Conservation (phyloP, 306 rosid species). For the Castanopsis chinensis region DNA sequence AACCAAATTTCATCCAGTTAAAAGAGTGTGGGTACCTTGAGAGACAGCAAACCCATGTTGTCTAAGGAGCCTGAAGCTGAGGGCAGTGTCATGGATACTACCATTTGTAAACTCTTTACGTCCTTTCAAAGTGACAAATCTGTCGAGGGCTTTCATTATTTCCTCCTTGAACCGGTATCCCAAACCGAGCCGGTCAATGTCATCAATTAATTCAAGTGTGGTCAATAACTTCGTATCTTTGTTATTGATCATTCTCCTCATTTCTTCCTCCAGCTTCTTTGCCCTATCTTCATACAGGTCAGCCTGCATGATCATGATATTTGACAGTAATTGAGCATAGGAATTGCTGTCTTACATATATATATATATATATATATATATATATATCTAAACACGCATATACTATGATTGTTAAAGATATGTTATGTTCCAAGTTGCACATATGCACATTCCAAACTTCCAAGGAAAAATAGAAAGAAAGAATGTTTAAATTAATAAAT, state of each 20-base stretch:
- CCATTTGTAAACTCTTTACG: neutral
- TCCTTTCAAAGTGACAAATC: neutral
- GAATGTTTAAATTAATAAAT: neutral
- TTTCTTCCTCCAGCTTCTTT: constrained; percentile 24
- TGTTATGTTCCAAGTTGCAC: too few relatives aligned
- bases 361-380: too few relatives aligned
- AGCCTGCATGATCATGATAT: constrained; percentile 17
- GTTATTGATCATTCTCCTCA: constrained; percentile 32
- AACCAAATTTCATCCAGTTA: too few relatives aligned
- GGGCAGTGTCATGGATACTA: constrained; percentile 33
- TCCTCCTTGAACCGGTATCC: constrained; percentile 34
- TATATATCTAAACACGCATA: too few relatives aligned
- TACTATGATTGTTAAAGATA: too few relatives aligned
- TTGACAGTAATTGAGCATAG: neutral
- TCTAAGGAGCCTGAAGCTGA: constrained; percentile 50
- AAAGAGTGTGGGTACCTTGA: constrained; percentile 26
- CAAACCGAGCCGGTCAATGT: constrained; percentile 36
- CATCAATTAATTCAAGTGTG: constrained; percentile 29
- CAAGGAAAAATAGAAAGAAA: too few relatives aligned
- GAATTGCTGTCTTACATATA: too few relatives aligned
- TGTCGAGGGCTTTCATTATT: constrained; percentile 25
- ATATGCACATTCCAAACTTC: too few relatives aligned
- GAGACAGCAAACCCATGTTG: constrained; percentile 36
- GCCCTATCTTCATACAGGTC: neutral
- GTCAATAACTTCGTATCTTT: constrained; percentile 1